Evolutionary conservation across 1,284 basidiomycete genomes (phyloP).

Genomic region (Porogramme epimiltina): DNA sequence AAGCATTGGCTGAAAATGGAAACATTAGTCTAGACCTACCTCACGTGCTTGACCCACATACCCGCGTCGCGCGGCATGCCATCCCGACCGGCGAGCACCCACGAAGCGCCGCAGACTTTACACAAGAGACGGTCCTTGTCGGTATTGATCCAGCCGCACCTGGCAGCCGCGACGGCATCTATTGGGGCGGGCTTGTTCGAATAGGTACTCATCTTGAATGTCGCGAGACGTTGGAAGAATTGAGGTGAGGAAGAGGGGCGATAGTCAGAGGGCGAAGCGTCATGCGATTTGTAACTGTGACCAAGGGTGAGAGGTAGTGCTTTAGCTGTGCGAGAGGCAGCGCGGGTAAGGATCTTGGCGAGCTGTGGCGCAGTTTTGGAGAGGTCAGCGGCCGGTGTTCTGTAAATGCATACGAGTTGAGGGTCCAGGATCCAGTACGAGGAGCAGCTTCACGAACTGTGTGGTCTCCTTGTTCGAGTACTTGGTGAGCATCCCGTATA

Average conservation of each 20-base stretch:
- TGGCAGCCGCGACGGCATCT: conserved; percentile 75
- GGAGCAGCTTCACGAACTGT: conserved; percentile 40
- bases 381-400: conserved; percentile 21
- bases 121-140: conserved; percentile 76
- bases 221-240: conserved; percentile 70
- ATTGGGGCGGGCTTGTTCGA: conserved; percentile 72
- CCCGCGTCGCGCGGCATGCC: conserved; percentile 74
- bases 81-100: conserved; percentile 67
- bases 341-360: conserved; percentile 64
- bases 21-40: conserved; percentile 29
- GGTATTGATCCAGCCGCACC: conserved; percentile 78
- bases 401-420: conserved; percentile 14
- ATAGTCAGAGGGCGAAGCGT: conserved; percentile 55
- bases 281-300: conserved; percentile 29
- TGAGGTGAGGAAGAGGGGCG: conserved; percentile 73
- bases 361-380: conserved; percentile 67
- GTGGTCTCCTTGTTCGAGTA: conserved; percentile 61
- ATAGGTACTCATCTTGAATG: conserved; percentile 78
- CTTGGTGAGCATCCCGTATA: conserved; percentile 76
- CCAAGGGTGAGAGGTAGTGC: conserved; percentile 42
- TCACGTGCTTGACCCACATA: conserved; percentile 41
- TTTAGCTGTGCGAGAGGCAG: conserved; percentile 58
- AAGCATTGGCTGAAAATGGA: conserved; percentile 50
- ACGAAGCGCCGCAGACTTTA: conserved; percentile 66
- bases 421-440: background rate